Conservation (phyloP, 2,329 filamentous ascomycete genomes). For the Trichothecium sympodiale region DNA sequence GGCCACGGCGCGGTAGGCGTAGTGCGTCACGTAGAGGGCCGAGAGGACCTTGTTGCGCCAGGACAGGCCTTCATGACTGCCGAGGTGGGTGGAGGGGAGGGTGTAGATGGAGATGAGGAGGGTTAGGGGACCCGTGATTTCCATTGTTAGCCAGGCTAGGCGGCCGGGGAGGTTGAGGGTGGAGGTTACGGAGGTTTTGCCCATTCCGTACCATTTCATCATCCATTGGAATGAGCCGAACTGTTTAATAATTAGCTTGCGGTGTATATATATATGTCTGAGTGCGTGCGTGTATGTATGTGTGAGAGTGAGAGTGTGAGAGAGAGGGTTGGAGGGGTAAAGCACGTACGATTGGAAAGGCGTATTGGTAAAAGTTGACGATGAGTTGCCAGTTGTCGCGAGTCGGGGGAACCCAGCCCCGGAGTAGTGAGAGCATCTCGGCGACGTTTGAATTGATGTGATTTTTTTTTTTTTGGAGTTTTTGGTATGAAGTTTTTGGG, state of each 20-base stretch:
- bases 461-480: no score
- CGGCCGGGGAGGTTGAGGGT: slow-evolving; percentile 80
- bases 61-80: slow-evolving; percentile 50
- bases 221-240: slow-evolving; percentile 64
- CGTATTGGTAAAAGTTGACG: slow-evolving; percentile 39
- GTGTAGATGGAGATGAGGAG: slow-evolving; percentile 69
- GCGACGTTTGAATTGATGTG: no score
- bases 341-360: slow-evolving; percentile 37
- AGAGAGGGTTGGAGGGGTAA: neutral
- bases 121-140: slow-evolving; percentile 64
- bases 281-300: slow-evolving; percentile 7
- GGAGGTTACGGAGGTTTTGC: slow-evolving; percentile 74
- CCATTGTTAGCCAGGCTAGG: slow-evolving; percentile 82
- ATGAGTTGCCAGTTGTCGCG: slow-evolving; percentile 45
- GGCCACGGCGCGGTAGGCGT: slow-evolving; percentile 77
- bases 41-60: slow-evolving; percentile 71
- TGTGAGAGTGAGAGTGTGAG: slow-evolving; percentile 3
- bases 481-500: no score
- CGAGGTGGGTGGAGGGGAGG: slow-evolving; percentile 44
- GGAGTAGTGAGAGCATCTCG: slow-evolving; percentile 24
- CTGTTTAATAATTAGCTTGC: no score
- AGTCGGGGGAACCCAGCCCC: slow-evolving; percentile 46
- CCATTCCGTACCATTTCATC: slow-evolving; percentile 75
- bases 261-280: no score
- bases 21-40: slow-evolving; percentile 69